Percentiles rank a stretch among this genome's conserved stretches.
Evolutionary conservation across 805 yeast genomes (phyloP).

Genomic region (Candida koratica): DNA sequence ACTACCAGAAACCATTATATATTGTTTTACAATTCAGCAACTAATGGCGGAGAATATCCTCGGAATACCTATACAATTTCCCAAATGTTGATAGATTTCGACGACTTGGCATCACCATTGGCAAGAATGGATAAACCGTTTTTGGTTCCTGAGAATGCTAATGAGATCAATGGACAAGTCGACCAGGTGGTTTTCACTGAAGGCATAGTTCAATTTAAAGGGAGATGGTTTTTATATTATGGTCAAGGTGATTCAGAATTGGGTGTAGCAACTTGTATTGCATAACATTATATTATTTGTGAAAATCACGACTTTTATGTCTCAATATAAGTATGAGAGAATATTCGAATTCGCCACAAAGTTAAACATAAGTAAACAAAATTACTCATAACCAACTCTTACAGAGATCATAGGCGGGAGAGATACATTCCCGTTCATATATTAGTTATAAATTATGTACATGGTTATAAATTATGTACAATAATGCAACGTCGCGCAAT

Average conservation of each 20-base stretch:
- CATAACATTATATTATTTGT: no score
- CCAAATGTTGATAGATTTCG: slow-evolving; percentile 41
- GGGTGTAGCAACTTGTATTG: slow-evolving; percentile 38
- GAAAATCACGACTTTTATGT: no score
- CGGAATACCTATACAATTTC: slow-evolving; percentile 33
- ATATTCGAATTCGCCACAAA: no score
- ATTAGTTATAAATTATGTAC: no score
- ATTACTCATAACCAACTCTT: no score
- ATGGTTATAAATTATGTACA: no score
- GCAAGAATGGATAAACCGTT: slow-evolving; percentile 36
- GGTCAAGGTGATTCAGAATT: slow-evolving; percentile 43
- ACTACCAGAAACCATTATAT: slow-evolving; percentile 31
- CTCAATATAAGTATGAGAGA: no score
- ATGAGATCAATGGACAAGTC: slow-evolving; percentile 39
- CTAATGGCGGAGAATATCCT: slow-evolving; percentile 31
- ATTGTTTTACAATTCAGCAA: slow-evolving; percentile 37
- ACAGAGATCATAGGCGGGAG: no score
- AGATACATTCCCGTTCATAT: no score
- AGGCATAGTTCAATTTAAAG: slow-evolving; percentile 40
- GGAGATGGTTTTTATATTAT: slow-evolving; percentile 39
- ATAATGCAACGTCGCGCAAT: neutral
- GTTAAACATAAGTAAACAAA: no score
- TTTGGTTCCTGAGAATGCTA: slow-evolving; percentile 29
- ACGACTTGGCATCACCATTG: slow-evolving; percentile 33
- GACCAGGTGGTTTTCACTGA: slow-evolving; percentile 41